Base-by-base conservation (phyloP, 2,329 filamentous ascomycete genomes). In the Colletotrichum filicis region DNA sequence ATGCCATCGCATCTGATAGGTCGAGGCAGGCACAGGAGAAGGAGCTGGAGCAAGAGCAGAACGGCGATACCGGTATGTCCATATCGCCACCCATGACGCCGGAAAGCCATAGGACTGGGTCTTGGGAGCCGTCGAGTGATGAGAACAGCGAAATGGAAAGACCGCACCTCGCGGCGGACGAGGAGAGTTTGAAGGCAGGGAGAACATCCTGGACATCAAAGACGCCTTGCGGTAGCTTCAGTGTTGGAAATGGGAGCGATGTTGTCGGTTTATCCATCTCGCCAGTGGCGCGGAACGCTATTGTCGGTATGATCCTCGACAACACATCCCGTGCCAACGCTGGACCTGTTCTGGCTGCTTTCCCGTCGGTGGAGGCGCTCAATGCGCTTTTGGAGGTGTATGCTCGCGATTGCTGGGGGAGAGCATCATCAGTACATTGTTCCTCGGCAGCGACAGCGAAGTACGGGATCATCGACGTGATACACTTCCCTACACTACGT, bases 301-400 rank as follows among this genome's bases (percentile, higher is more conserved):
- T 68, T n/a, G 52, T 68, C 28, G 5, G 59, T 9, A 68, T 68
- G 66, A 68, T 68, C 16, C 59, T 68, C 0, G 32, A 63, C 14
- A 68, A 53, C 1, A 64, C 66, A 7, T 68, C 66, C 9, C 32
- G 35, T 8, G 32, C 59, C 35, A 57, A 32, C 3, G 32, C 59
- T 5, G 59, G 30, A 1, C 30, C 61, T 3, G 52, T 64, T 11
- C 26, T 64, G 4, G 59, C 49, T 1, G 24, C 32, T 11, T 68
- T 68, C 52, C 66, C 66, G 11, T 52, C 37, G 5, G 22, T 37
- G 2, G 26, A 16, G 14, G 46, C 66, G 14, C 52, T 68, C 5
- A 26, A 30, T 26, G 22, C 66, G 35, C 52, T 64, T 16, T n/a
- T 68, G 14, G 35, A 24, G 4, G 26, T 49, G 26, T 68, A 68